A percentile compares a stretch with the other conserved stretches of the same genome.
phyloP scores from a whole-genome alignment of 345 rosid genomes.

The Excoecaria agallocha region DNA sequence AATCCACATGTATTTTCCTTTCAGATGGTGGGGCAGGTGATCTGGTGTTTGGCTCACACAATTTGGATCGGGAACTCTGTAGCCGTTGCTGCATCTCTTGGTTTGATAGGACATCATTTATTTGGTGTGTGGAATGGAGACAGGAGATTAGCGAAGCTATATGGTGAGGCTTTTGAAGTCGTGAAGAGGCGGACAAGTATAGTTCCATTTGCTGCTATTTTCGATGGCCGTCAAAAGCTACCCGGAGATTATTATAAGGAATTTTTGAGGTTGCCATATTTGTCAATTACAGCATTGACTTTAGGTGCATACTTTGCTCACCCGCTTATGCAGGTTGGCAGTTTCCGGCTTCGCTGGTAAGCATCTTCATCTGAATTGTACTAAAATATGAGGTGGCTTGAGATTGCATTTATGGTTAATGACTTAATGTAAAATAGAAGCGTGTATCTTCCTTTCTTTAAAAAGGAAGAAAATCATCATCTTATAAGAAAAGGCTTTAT shows the following conservation, averaged over 20 bases:
- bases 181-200: slow-evolving; percentile 65
- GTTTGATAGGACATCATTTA: slow-evolving; percentile 69
- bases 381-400: too few relatives aligned
- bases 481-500: too few relatives aligned
- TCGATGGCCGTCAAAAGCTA: slow-evolving; percentile 63
- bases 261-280: slow-evolving; percentile 59
- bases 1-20: slow-evolving; percentile 4
- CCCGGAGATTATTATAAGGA: slow-evolving; percentile 69
- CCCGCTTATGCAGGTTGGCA: slow-evolving; percentile 68
- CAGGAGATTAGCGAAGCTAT: slow-evolving; percentile 49
- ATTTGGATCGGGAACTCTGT: slow-evolving; percentile 75
- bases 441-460: too few relatives aligned
- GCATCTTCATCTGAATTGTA: not conserved
- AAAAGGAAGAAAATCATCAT: too few relatives aligned
- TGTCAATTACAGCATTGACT: slow-evolving; percentile 66
- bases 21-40: slow-evolving; percentile 81
- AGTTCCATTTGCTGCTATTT: slow-evolving; percentile 71
- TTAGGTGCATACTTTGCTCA: slow-evolving; percentile 63
- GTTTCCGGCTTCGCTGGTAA: slow-evolving; percentile 62
- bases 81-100: slow-evolving; percentile 59
- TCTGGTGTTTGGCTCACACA: slow-evolving; percentile 83
- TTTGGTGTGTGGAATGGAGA: slow-evolving; percentile 82
- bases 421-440: too few relatives aligned
- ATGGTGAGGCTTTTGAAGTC: slow-evolving; percentile 58
- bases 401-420: too few relatives aligned